Conservation (phyloP, 2,329 filamentous ascomycete genomes). For the Ploettnerulaceae sp. region DNA sequence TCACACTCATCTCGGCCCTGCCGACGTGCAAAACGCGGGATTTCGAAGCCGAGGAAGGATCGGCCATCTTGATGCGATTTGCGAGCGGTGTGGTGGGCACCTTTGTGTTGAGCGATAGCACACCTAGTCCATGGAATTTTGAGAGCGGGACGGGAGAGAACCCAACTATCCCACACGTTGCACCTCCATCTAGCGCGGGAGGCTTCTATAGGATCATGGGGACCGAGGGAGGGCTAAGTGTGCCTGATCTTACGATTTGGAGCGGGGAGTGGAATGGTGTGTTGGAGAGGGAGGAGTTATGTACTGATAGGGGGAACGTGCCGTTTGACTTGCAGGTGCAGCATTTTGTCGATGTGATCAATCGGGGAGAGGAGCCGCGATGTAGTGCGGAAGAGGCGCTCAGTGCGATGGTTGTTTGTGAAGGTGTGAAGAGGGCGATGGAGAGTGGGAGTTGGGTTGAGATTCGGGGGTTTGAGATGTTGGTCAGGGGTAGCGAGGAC, state of each 20-base stretch:
- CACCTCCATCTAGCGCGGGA: conserved; percentile 31
- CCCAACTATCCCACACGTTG: conserved; percentile 42
- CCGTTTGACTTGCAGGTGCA: conserved; percentile 50
- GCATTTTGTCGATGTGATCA: conserved; percentile 48
- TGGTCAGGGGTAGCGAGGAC: background rate
- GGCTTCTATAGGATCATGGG: conserved; percentile 52
- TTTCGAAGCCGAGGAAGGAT: conserved; percentile 51
- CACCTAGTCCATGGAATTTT: conserved; percentile 49
- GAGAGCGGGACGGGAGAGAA: conserved; percentile 56
- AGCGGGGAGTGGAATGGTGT: conserved; percentile 26
- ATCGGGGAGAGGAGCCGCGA: conserved; percentile 38
- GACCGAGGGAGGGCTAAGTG: conserved; percentile 45
- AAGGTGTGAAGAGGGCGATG: conserved; percentile 45
- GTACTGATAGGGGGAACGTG: conserved; percentile 29
- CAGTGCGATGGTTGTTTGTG: conserved; percentile 47
- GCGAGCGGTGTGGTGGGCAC: conserved; percentile 50
- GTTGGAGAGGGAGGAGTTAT: conserved; percentile 16
- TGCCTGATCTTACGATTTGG: conserved; percentile 49
- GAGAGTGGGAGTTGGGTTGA: conserved; percentile 29
- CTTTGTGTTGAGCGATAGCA: conserved; percentile 50
- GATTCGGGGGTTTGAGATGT: conserved; percentile 16
- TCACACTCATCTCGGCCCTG: conserved; percentile 48
- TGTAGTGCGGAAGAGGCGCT: conserved; percentile 47
- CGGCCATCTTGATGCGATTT: conserved; percentile 49
- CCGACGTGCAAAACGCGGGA: conserved; percentile 40